Evolutionary conservation across 1,284 basidiomycete genomes (phyloP).

Genomic region (Dichomitus squalens): DNA sequence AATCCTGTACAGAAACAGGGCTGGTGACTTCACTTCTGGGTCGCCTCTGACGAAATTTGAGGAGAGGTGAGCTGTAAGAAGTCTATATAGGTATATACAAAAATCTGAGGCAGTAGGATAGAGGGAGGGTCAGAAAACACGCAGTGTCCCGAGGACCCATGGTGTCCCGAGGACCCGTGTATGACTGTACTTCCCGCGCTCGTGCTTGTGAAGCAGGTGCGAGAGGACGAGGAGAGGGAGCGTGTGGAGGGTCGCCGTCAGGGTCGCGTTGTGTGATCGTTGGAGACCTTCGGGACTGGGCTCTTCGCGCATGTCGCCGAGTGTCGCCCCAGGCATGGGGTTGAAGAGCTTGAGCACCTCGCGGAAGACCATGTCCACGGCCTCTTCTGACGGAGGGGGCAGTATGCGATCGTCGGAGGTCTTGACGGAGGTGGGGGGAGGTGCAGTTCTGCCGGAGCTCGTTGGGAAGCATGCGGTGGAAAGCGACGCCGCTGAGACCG

Average conservation of each 20-base stretch:
- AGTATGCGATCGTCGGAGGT: conserved; percentile 15
- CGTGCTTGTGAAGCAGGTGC: conserved; percentile 24
- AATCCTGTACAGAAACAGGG: no score
- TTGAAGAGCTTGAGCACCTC: conserved; percentile 31
- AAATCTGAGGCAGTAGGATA: conserved; percentile 31
- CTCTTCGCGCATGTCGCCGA: conserved; percentile 39
- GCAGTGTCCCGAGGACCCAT: no score
- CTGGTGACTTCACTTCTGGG: no score
- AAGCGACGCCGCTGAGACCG: conserved; percentile 42
- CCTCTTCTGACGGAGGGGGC: conserved; percentile 34
- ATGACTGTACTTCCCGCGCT: conserved; percentile 21
- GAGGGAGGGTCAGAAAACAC: conserved; percentile 38
- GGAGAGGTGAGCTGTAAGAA: no score
- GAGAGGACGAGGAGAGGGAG: conserved; percentile 26
- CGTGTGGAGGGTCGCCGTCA: conserved; percentile 29
- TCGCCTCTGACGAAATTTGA: no score
- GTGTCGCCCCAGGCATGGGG: conserved; percentile 30
- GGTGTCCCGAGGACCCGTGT: conserved; percentile 38
- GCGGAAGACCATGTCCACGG: conserved; percentile 29
- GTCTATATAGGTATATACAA: no score
- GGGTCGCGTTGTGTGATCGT: conserved; percentile 34
- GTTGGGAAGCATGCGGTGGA: conserved; percentile 37
- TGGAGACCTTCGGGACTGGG: conserved; percentile 21
- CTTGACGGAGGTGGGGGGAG: neutral
- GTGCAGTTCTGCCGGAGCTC: conserved; percentile 30